Evolutionary conservation across 2,329 filamentous ascomycete genomes (phyloP).

Genomic region (Cytospora schulzeri): DNA sequence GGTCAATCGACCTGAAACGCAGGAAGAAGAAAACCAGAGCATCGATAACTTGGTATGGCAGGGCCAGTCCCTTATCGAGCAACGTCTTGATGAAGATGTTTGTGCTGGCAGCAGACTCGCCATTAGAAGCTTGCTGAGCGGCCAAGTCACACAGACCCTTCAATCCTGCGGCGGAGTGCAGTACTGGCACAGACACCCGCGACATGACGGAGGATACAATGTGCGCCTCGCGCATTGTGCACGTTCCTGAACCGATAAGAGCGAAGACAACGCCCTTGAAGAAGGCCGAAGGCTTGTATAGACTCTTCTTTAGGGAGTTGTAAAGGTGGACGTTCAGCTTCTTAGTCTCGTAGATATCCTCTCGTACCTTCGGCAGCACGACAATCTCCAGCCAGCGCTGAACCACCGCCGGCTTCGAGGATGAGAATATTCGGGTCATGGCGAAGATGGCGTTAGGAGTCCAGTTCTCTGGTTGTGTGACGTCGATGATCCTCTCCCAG

Average conservation of each 20-base stretch:
- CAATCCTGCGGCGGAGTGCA: conserved; percentile 89
- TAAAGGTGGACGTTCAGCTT: conserved; percentile 88
- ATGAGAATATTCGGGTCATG: conserved; percentile 90
- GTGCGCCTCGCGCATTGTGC: conserved; percentile 86
- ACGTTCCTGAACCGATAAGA: conserved; percentile 80
- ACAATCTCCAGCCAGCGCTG: conserved; percentile 87
- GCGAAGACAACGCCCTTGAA: conserved; percentile 97
- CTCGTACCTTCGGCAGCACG: conserved; percentile 84
- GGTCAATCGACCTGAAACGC: conserved; percentile 75
- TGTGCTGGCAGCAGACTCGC: conserved; percentile 86
- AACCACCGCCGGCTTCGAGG: conserved; percentile 75
- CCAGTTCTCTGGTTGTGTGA: conserved; percentile 58
- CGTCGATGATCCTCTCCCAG: conserved; percentile 84
- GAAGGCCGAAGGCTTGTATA: conserved; percentile 94
- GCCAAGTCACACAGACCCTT: conserved; percentile 93
- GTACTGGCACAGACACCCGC: conserved; percentile 82
- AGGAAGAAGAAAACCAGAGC: conserved; percentile 95
- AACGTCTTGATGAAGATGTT: conserved; percentile 95
- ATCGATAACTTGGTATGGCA: conserved; percentile 93
- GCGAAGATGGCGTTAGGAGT: conserved; percentile 80
- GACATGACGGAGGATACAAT: conserved; percentile 87
- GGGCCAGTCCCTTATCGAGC: conserved; percentile 93
- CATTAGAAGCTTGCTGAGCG: conserved; percentile 80
- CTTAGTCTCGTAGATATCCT: conserved; percentile 91
- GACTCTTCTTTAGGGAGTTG: conserved; percentile 85